A percentile compares a stretch with the other conserved stretches of the same genome.
Conservation (phyloP, 2,329 filamentous ascomycete genomes). For the Fusarium palustre region DNA sequence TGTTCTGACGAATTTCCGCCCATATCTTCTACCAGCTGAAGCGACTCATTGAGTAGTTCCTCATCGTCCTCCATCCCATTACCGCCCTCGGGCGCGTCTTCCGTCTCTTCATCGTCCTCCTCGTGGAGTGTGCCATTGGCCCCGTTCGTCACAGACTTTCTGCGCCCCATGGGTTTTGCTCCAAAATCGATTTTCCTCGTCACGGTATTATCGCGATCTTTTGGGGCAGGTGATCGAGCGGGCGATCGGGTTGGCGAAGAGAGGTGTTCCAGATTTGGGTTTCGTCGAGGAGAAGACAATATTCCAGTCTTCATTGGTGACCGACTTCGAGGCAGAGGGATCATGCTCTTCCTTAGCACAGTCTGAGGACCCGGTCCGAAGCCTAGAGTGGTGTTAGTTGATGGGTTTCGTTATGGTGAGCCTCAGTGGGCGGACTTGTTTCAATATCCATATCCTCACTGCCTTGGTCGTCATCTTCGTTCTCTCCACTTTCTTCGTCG, state of each 20-base stretch:
- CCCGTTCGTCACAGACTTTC: slow-evolving; percentile 45
- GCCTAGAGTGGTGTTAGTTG: slow-evolving; percentile 53
- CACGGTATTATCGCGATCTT: slow-evolving; percentile 56
- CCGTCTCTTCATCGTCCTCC: slow-evolving; percentile 40
- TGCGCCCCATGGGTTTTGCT: slow-evolving; percentile 21
- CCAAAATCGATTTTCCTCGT: slow-evolving; percentile 68
- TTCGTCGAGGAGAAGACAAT: slow-evolving; percentile 70
- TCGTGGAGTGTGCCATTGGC: slow-evolving; percentile 46
- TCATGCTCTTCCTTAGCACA: slow-evolving; percentile 62
- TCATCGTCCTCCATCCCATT: slow-evolving; percentile 30
- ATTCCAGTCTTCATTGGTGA: slow-evolving; percentile 75
- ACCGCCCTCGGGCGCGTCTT: slow-evolving; percentile 41
- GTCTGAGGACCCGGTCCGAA: slow-evolving; percentile 66
- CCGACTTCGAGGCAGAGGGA: slow-evolving; percentile 60
- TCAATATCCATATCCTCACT: slow-evolving; percentile 67
- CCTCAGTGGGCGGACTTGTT: slow-evolving; percentile 54
- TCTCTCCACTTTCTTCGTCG: slow-evolving; percentile 38
- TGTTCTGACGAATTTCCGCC: slow-evolving; percentile 39
- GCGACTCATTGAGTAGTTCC: slow-evolving; percentile 56
- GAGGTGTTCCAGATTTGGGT: slow-evolving; percentile 66
- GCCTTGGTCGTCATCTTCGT: slow-evolving; percentile 34
- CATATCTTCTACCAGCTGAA: slow-evolving; percentile 56
- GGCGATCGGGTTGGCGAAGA: slow-evolving; percentile 63
- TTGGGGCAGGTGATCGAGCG: slow-evolving; percentile 52
- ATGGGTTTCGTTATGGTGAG: neutral